Conservation (phyloP, 2,329 filamentous ascomycete species). For the Pezizomycotina sp. region DNA sequence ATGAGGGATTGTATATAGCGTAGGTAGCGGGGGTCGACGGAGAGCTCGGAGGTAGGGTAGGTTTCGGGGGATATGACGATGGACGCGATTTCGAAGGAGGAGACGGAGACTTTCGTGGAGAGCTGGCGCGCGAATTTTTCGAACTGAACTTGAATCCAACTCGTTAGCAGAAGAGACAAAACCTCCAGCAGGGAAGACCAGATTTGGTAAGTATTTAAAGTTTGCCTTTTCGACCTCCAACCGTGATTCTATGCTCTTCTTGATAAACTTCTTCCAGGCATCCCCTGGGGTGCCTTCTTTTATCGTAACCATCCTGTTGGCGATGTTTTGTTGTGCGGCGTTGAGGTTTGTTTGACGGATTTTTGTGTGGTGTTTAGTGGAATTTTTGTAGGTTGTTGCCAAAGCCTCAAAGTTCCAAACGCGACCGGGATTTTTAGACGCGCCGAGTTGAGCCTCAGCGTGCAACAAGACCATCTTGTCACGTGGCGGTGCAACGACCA, state of each 20-base stretch:
- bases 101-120: constrained; percentile 37
- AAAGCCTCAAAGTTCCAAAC: too few relatives aligned
- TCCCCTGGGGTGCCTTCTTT: too few relatives aligned
- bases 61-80: constrained; percentile 41
- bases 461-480: too few relatives aligned
- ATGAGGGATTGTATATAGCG: constrained; percentile 44
- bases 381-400: too few relatives aligned
- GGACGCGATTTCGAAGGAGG: constrained; percentile 38
- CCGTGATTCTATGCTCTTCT: constrained; percentile 14
- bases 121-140: constrained; percentile 37
- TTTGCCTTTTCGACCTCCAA: constrained; percentile 17
- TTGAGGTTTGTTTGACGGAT: too few relatives aligned
- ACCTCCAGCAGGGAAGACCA: background rate
- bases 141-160: constrained; percentile 30
- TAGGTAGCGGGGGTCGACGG: constrained; percentile 42
- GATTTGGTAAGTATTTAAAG: background rate
- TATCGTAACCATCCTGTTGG: too few relatives aligned
- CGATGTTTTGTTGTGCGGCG: too few relatives aligned
- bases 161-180: background rate
- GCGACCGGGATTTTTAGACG: too few relatives aligned
- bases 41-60: constrained; percentile 29
- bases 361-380: too few relatives aligned
- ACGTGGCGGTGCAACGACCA: too few relatives aligned
- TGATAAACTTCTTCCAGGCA: constrained; percentile 19
- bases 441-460: too few relatives aligned